Conservation (phyloP, 176 grass and related monocot genomes). For the Carex parvula region DNA sequence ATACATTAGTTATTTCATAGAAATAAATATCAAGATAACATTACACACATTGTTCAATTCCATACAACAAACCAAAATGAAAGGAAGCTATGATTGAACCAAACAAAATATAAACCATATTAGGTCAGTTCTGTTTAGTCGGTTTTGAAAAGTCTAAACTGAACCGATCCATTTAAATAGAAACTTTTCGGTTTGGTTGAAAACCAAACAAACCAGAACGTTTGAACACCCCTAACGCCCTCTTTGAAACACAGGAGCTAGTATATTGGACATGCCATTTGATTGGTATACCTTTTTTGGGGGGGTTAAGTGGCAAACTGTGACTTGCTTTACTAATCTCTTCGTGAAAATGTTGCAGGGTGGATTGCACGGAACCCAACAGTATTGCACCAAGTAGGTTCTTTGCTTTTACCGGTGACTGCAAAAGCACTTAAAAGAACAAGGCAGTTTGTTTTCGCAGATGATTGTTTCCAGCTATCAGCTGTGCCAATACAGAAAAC, state of each 20-base stretch:
- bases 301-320: not conserved
- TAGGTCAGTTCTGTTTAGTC: too few species aligned
- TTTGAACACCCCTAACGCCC: too few species aligned
- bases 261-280: not conserved
- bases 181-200: too few species aligned
- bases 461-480: conserved; percentile 81
- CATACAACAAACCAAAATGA: too few species aligned
- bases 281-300: not conserved
- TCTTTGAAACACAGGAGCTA: not conserved
- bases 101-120: too few species aligned
- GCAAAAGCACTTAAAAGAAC: conserved; percentile 44
- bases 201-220: too few species aligned
- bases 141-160: too few species aligned
- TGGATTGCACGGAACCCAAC: conserved; percentile 81
- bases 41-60: too few species aligned
- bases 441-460: conserved; percentile 69
- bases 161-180: too few species aligned
- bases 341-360: conserved; percentile 37
- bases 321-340: conserved; percentile 7
- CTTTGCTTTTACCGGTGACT: conserved; percentile 59
- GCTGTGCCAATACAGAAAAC: conserved; percentile 61
- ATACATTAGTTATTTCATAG: too few species aligned
- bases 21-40: too few species aligned
- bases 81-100: too few species aligned
- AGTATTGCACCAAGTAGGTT: conserved; percentile 66